Base-by-base conservation (phyloP, 1,284 basidiomycete species). In the Laetiporus sulphureus region DNA sequence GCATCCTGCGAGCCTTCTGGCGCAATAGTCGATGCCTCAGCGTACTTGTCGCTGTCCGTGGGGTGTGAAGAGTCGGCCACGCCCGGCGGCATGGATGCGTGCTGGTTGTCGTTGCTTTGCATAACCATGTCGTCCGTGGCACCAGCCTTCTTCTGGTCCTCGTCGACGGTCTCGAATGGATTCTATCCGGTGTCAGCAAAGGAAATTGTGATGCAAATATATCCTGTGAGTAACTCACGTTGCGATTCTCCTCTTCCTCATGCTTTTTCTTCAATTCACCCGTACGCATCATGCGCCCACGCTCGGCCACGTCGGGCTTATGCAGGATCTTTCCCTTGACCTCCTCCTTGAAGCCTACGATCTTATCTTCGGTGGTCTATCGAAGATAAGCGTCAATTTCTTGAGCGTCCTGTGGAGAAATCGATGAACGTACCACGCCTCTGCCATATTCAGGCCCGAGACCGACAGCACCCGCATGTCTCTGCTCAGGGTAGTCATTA, bases 341-440 rank as follows among this genome's bases (percentile, higher is more conserved):
- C 50, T 75, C 63, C 43, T 79, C 75, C 47, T 68, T 69, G 12
- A 72, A n/a, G 0, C 77, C 75, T 4, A 48, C 50, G 1, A 78
- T 31, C 52, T 71, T 77, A 29, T 79, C 74, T 6, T 55, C 57
- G 0, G 73, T 49, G 2, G 63, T 62, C 76, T 78, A 13, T 3
- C 22, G 29, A 6, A 12, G 2, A 25, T 42, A 4, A 44, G 39
- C 3, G 3, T 30, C 18, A 15, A 3, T 15, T 16, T 6, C 3
- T 25, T 13, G 16, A 15, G 19, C 0, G 7, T 22, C 23, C 1
- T 8, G 5, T 4, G 8, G 1, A 21, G 6, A n/a, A 10, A 4
- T 3, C 3, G 25, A 16, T 13, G 3, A 1, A 56, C 63, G 20
- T 39, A 64, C 64, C 19, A 54, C 58, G 31, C 58, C 59, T 38